Percentiles rank a stretch among this genome's conserved stretches.
Evolutionary conservation across 2,329 filamentous ascomycete genomes (phyloP).

Genomic region (Diplodia sapinea): DNA sequence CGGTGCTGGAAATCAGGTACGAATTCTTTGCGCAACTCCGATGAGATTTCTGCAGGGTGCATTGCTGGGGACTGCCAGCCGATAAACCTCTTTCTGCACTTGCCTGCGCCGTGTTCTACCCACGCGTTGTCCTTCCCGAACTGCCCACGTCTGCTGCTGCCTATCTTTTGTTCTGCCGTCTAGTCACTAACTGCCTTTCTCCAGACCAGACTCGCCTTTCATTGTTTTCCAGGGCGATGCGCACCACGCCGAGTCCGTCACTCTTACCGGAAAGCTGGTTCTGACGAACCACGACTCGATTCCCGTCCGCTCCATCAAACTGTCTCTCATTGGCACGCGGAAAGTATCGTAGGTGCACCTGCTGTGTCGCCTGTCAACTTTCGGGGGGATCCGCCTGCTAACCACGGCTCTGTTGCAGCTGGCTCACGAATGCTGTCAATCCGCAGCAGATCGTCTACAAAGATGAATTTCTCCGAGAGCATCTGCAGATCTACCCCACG

Average conservation of each 20-base stretch:
- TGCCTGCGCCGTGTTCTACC: constrained; percentile 44
- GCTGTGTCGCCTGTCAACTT: not conserved
- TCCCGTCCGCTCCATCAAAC: constrained; percentile 54
- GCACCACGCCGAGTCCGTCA: constrained; percentile 52
- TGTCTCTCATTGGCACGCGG: constrained; percentile 55
- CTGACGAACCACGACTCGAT: constrained; percentile 56
- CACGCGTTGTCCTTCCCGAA: not conserved
- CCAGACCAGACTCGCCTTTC: constrained; percentile 54
- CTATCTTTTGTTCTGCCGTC: not conserved
- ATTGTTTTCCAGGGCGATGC: constrained; percentile 58
- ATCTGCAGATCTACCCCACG: constrained; percentile 52
- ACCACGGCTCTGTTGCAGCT: constrained; percentile 37
- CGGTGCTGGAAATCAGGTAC: constrained; percentile 53
- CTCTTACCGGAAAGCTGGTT: constrained; percentile 54
- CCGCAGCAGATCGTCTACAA: constrained; percentile 55
- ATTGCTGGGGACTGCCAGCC: constrained; percentile 52
- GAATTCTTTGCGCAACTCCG: constrained; percentile 32
- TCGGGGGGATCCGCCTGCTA: constrained; percentile 9
- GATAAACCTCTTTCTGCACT: constrained; percentile 44
- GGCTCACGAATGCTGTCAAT: constrained; percentile 47
- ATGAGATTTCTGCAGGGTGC: not conserved
- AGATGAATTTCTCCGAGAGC: constrained; percentile 54
- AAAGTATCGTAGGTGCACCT: constrained; percentile 52
- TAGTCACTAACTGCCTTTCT: constrained; percentile 5
- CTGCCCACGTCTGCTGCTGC: not conserved